Evolutionary conservation across 768 basidiomycete genomes (phyloP), one percentile per base, ranked within the genome.

Genomic region (Pulveroboletus sp.): DNA sequence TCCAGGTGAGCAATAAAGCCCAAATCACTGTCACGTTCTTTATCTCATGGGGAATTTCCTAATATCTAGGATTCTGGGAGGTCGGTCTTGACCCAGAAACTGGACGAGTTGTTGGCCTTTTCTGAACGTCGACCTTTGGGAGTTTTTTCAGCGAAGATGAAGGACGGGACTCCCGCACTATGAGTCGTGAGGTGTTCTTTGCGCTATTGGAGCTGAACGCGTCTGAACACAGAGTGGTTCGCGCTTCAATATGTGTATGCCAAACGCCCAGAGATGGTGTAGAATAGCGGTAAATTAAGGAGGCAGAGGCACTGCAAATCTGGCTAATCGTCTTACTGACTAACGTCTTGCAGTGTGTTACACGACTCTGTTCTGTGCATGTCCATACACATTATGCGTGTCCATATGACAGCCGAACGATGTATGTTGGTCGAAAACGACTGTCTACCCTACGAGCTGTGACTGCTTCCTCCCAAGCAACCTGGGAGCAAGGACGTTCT

Each of bases 101-200:
- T 3, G 93, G 93, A 46, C 77, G 82, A 37, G 90, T 93, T 40
- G 75, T 91, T 51, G 93, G 93, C 39, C 76, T 96, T 47, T 96
- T 94, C 78, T 95, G 65, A 51, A 39, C 17, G 36, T 10, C 38
- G 26, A n/a, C 27, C 26, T 46, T 39, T 31, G 28, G 17, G n/a
- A 44, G 50, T 52, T 47, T 57, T 58, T 46, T 57, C 54, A 60
- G 66, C 51, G 46, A 57, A 50, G 51, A 56, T 42, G 32, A 43
- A 41, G 38, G 49, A 43, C 38, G 15, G 35, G 31, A 30, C n/a
- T 35, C 28, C 17, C 21, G 42, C 46, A 48, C 39, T 21, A 32
- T 40, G 33, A 42, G 33, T 42, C 43, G 26, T 38, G 46, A 31
- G 58, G 55, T 57, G 57, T 53, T 57, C 56, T 50, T 50, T 41